phyloP scores from a whole-genome alignment of 2,329 filamentous ascomycete species.

The Cladosporium sphaerospermum region DNA sequence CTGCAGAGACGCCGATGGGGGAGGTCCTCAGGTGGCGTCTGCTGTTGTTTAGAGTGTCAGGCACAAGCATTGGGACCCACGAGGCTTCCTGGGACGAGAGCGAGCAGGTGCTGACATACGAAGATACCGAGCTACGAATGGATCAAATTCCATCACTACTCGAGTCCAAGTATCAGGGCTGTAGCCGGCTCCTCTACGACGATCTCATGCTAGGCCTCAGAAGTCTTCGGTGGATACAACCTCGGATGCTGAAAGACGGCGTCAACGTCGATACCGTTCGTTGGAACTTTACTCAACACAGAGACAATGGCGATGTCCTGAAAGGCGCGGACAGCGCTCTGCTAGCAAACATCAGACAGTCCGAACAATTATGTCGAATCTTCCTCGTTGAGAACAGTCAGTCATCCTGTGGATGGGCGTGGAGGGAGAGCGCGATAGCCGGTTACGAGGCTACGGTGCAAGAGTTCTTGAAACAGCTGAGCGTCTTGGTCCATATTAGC shows the following conservation, averaged over 20 bases:
- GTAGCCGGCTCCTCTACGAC: no score
- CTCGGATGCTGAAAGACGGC: constrained; percentile 7
- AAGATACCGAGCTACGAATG: no score
- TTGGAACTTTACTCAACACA: constrained; percentile 11
- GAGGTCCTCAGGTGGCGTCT: constrained; percentile 12
- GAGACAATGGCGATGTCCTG: constrained; percentile 3
- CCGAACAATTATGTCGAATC: background rate
- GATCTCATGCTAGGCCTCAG: constrained; percentile 9
- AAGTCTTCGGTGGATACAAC: background rate
- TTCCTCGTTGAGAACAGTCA: background rate
- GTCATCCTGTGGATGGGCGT: background rate
- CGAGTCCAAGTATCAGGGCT: no score
- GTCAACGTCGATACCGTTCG: constrained; percentile 10
- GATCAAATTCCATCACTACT: no score
- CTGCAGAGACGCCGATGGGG: constrained; percentile 9
- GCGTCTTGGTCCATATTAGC: constrained; percentile 6
- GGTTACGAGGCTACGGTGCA: constrained; percentile 12
- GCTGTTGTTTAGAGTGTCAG: constrained; percentile 6
- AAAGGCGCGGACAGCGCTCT: background rate
- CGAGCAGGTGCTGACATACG: constrained; percentile 10
- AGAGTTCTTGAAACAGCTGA: constrained; percentile 11
- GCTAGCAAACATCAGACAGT: background rate
- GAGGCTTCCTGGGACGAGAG: constrained; percentile 8
- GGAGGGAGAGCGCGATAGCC: no score
- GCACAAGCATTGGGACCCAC: constrained; percentile 5